Evolutionary conservation across 1,139 yeast genomes (phyloP).

Genomic region (Saccharomyces hybrid): DNA sequence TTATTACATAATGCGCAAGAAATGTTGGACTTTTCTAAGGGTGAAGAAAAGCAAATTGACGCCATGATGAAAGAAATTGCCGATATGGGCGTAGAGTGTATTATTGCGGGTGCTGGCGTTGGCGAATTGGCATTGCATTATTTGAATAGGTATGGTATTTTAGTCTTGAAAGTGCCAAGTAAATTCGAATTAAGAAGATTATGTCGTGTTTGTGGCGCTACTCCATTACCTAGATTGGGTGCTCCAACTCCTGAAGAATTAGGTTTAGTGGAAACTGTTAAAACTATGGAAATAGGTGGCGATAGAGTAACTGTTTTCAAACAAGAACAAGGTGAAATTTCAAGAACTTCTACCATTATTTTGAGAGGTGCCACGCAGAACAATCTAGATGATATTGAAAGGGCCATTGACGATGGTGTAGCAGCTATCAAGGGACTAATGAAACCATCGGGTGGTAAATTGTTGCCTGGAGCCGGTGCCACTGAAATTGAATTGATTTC

Average conservation of each 20-base stretch:
- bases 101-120: conserved; percentile 85
- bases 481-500: conserved; percentile 86
- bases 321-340: conserved; percentile 55
- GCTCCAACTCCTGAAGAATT: conserved; percentile 94
- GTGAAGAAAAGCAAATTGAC: conserved; percentile 92
- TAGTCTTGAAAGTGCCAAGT: conserved; percentile 83
- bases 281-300: conserved; percentile 92
- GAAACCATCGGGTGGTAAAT: conserved; percentile 56
- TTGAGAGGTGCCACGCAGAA: conserved; percentile 97
- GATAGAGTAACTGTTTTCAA: conserved; percentile 92
- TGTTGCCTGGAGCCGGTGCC: conserved; percentile 96
- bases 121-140: conserved; percentile 93
- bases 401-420: conserved; percentile 96
- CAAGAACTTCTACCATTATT: conserved; percentile 85
- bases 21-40: conserved; percentile 91
- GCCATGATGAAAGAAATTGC: conserved; percentile 74
- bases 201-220: conserved; percentile 95
- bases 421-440: conserved; percentile 83
- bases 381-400: conserved; percentile 85
- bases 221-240: conserved; percentile 90
- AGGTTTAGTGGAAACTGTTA: conserved; percentile 82
- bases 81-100: conserved; percentile 79
- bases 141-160: conserved; percentile 74
- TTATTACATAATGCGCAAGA: conserved; percentile 91
- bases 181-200: conserved; percentile 90